Conservation (phyloP, 176 grass and related monocot species). For the Oryza meridionalis region DNA sequence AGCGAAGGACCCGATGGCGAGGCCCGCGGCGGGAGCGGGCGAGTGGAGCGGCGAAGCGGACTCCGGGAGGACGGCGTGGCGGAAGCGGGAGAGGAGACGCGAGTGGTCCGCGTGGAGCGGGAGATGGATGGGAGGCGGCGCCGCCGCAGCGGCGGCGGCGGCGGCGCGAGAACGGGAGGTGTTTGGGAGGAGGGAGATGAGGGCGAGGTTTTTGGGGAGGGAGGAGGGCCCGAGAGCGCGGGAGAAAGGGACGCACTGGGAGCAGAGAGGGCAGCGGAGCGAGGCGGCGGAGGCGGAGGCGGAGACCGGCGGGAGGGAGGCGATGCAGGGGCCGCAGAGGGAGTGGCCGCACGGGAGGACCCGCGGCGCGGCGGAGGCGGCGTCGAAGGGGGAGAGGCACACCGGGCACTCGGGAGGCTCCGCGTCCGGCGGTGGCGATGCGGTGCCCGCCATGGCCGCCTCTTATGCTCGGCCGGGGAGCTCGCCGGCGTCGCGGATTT, state of each 20-base stretch:
- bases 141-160: background rate
- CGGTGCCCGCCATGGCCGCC: conserved; percentile 28
- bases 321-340: conserved; percentile 65
- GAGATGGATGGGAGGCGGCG: conserved; percentile 25
- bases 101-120: conserved; percentile 39
- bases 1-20: conserved; percentile 47
- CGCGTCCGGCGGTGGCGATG: background rate
- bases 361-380: conserved; percentile 50
- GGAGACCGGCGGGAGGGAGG: conserved; percentile 66
- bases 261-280: conserved; percentile 83
- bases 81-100: conserved; percentile 46
- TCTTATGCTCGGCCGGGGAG: too few relatives aligned
- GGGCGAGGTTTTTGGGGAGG: conserved; percentile 85
- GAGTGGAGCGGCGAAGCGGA: conserved; percentile 36
- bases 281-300: conserved; percentile 47
- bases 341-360: conserved; percentile 92
- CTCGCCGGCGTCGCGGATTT: too few relatives aligned
- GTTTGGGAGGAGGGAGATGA: conserved; percentile 54
- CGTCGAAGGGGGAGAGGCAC: conserved; percentile 74
- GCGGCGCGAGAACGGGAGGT: background rate
- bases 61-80: conserved; percentile 40
- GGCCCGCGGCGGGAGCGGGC: background rate
- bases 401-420: conserved; percentile 82
- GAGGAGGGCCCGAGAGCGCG: conserved; percentile 60
- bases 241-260: conserved; percentile 74